These are phyloP conservation scores for Cyberlindnera mississippiensis DNA, from an alignment of 805 yeast species.

Conservation along the genomic window DNA sequence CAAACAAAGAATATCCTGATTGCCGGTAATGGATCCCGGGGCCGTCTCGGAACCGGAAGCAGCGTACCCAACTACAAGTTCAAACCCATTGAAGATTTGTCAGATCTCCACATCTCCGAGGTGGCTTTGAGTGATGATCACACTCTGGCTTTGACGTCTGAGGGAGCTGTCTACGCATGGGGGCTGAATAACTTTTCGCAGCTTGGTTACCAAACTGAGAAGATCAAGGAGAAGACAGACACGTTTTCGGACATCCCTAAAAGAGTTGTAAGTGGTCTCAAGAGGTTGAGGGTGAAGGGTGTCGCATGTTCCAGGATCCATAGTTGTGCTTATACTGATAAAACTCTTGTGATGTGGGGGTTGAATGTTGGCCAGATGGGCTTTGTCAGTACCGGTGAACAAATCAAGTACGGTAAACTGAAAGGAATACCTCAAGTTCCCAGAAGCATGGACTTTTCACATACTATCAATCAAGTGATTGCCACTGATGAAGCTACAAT, in stretches of 20 bases:
- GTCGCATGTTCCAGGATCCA: constrained; percentile 62
- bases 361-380: constrained; percentile 82
- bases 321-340: constrained; percentile 52
- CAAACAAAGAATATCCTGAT: constrained; percentile 44
- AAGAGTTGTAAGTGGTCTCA: constrained; percentile 26
- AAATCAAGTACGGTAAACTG: constrained; percentile 27
- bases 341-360: constrained; percentile 66
- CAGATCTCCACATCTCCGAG: constrained; percentile 30
- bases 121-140: constrained; percentile 65
- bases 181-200: constrained; percentile 71
- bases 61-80: constrained; percentile 41
- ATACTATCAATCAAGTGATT: constrained; percentile 46
- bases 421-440: constrained; percentile 41
- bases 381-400: constrained; percentile 32
- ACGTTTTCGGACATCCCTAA: constrained; percentile 28
- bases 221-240: constrained; percentile 23
- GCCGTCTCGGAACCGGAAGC: constrained; percentile 62
- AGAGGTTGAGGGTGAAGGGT: constrained; percentile 25
- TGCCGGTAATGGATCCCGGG: constrained; percentile 67
- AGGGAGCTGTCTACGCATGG: constrained; percentile 68
- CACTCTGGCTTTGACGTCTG: constrained; percentile 49
- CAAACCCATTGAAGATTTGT: constrained; percentile 38
- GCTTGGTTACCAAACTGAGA: constrained; percentile 48
- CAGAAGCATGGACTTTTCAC: constrained; percentile 35
- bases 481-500: constrained; percentile 71